Base-by-base conservation (phyloP, 352 stramenopile species). In the Phytopythium aichiense region DNA sequence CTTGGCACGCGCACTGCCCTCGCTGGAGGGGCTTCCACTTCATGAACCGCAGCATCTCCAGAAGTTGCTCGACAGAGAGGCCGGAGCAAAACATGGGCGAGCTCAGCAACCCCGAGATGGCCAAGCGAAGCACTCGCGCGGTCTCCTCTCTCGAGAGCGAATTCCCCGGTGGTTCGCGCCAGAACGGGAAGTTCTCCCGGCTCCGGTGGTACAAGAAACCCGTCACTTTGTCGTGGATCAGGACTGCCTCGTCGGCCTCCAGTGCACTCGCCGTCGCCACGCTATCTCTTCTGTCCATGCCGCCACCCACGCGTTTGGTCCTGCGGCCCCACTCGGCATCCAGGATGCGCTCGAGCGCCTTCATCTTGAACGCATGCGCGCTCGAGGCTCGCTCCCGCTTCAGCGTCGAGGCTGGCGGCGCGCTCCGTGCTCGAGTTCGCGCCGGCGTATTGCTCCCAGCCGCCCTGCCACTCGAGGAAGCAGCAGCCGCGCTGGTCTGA, bases 121-220 rank as follows among this genome's bases (percentile, higher is more conserved):
- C 57, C 0, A 52, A 28, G 30, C 74, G 71, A 58, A 89, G 64
- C 28, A 84, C 50, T 20, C 72, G 67, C 22, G 72, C 61, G 3
- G 81, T 90, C 23, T 90, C 78, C 42, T 90, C 78, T 30, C 71
- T 62, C 0, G 65, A 76, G 28, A 87, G 63, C 18, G 40, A 30
- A 42, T 40, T 71, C 22, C 76, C 69, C 30, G 65, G 67, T 8
- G 72, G 68, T 7, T 86, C 74, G 33, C 70, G 73, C 81, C 81
- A 90, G 37, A 84, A 76, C 15, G 78, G 78, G 50, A 81, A 87
- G 49, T 79, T 81, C 33, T 89, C 77, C 22, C 76, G 71, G 45
- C 60, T 84, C 60, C 71, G 71, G 35, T 71, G 78, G 64, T 88
- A 90, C 35, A 90, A 51, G 51, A 85, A 75, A 4, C 71, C 60